Evolutionary conservation across 345 rosid species (phyloP).

Genomic region (Lepidium didymum): DNA sequence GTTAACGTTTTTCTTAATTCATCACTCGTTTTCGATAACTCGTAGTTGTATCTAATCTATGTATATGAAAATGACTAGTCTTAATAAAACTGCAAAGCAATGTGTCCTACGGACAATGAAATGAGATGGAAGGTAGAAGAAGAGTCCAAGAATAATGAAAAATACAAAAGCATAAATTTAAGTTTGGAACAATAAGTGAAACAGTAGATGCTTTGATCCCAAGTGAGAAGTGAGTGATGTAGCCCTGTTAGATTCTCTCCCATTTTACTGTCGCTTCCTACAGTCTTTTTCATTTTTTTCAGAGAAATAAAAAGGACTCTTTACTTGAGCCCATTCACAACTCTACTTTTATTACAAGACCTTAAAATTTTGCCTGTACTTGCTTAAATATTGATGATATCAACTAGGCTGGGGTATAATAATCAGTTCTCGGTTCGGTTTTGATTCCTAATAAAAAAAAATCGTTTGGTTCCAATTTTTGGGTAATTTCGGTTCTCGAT

Average conservation of each 20-base stretch:
- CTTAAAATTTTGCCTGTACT: no score
- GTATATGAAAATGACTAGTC: conserved; percentile 23
- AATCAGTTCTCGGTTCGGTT: no score
- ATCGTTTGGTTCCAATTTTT: no score
- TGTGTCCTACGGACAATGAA: conserved; percentile 19
- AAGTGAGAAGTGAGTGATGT: conserved; percentile 17
- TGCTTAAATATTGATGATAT: no score
- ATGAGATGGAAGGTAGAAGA: conserved; percentile 14
- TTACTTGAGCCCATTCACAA: no score
- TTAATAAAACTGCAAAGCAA: neutral
- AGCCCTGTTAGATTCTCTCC: conserved; percentile 17
- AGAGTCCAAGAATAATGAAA: conserved; percentile 20
- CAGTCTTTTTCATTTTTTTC: neutral
- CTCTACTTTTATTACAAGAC: no score
- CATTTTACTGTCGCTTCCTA: conserved; percentile 8
- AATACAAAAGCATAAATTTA: conserved; percentile 21
- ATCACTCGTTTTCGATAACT: conserved; percentile 8
- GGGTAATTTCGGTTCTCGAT: no score
- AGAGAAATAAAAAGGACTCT: no score
- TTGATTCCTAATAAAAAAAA: no score
- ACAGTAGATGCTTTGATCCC: conserved; percentile 24
- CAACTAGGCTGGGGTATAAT: no score
- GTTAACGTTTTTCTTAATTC: conserved; percentile 4
- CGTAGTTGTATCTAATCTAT: neutral
- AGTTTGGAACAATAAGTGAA: conserved; percentile 9